phyloP scores from a whole-genome alignment of 495 filamentous ascomycete genomes.

The Aspergillus wentii region DNA sequence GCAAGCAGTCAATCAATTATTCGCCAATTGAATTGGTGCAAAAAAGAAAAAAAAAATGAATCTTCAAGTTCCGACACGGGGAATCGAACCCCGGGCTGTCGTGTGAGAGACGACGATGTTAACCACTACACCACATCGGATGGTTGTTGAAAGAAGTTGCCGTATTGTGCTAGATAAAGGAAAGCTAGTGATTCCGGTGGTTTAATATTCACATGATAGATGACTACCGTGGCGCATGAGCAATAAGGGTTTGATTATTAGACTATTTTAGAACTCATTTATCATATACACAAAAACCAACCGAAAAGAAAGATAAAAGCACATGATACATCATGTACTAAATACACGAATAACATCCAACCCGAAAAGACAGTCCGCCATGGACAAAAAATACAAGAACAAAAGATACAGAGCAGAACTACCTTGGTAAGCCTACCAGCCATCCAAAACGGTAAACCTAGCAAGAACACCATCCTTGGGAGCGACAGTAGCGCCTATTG shows the following conservation, averaged over 20 bases:
- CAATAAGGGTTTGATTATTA: too few relatives aligned
- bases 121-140: conserved; percentile 32
- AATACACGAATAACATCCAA: not conserved
- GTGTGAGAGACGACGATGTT: conserved; percentile 35
- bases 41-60: not conserved
- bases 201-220: too few relatives aligned
- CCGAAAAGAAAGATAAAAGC: too few relatives aligned
- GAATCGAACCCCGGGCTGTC: conserved; percentile 32
- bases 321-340: not conserved
- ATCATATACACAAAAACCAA: too few relatives aligned
- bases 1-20: conserved; percentile 1
- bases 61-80: conserved; percentile 18
- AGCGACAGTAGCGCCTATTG: conserved; percentile 55
- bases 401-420: not conserved
- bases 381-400: not conserved
- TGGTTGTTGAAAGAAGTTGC: not conserved
- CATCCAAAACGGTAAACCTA: conserved; percentile 55
- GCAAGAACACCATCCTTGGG: conserved; percentile 62
- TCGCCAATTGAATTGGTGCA: not conserved
- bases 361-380: not conserved
- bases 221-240: too few relatives aligned
- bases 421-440: conserved; percentile 47
- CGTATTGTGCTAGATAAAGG: not conserved
- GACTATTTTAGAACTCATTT: too few relatives aligned
- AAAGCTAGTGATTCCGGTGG: not conserved